phyloP scores from a whole-genome alignment of 2,329 filamentous ascomycete species.

The Diaporthe citri region DNA sequence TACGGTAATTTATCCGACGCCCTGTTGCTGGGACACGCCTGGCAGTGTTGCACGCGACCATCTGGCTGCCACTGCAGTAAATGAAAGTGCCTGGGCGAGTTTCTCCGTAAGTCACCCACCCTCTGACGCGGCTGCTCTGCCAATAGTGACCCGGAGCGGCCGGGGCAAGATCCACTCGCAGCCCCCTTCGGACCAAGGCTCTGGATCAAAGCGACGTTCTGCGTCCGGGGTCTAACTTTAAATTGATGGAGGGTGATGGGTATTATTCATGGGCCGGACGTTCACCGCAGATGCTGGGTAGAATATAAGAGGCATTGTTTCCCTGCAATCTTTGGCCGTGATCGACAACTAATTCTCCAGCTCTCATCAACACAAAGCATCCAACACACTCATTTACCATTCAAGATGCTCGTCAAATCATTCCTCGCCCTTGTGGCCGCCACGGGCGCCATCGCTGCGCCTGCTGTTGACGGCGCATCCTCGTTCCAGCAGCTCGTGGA shows the following conservation, averaged over 20 bases:
- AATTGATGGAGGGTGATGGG: conserved; percentile 17
- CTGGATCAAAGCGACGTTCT: background rate
- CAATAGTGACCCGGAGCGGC: background rate
- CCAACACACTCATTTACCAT: background rate
- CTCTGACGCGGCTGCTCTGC: background rate
- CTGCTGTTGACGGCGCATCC: background rate
- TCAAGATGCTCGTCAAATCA: conserved; percentile 27
- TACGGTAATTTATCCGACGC: conserved; percentile 12
- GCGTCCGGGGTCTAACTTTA: conserved; percentile 16
- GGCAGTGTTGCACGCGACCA: conserved; percentile 4
- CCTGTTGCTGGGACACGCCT: conserved; percentile 15
- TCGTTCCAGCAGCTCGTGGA: conserved; percentile 9
- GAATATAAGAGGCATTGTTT: conserved; percentile 16
- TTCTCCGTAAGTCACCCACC: background rate
- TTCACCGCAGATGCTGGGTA: background rate
- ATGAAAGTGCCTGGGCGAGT: conserved; percentile 5
- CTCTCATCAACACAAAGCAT: background rate
- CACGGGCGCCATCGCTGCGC: conserved; percentile 11
- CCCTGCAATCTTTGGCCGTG: background rate
- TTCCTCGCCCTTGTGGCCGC: conserved; percentile 31
- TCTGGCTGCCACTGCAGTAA: conserved; percentile 9
- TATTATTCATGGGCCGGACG: background rate
- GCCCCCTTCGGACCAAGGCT: background rate
- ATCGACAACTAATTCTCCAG: background rate
- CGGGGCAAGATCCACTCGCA: background rate